These are phyloP conservation scores for Paramyrothecium roridum DNA, from an alignment of 2,329 filamentous ascomycete genomes.

Conservation along the genomic window DNA sequence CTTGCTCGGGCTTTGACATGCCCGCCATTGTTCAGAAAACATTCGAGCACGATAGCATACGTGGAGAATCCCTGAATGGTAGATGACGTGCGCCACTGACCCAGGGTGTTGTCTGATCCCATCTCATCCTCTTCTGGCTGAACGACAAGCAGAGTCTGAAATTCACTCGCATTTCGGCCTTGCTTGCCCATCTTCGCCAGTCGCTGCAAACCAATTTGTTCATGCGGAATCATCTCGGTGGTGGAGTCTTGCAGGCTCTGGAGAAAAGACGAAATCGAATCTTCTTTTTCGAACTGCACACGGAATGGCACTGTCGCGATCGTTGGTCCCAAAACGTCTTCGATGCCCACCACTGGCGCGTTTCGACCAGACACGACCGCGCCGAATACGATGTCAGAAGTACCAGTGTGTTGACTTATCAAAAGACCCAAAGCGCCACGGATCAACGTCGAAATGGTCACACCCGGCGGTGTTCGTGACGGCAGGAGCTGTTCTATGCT, in stretches of 20 bases:
- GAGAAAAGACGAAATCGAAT: constrained; percentile 10
- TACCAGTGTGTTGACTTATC: constrained; percentile 10
- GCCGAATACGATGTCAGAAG: constrained; percentile 19
- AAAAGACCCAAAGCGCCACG: constrained; percentile 24
- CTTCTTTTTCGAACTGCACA: constrained; percentile 2
- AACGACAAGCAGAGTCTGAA: background rate
- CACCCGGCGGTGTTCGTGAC: background rate
- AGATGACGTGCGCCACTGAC: background rate
- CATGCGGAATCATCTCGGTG: constrained; percentile 8
- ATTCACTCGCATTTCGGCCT: background rate
- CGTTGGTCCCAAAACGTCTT: constrained; percentile 15
- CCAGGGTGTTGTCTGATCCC: background rate
- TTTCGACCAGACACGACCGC: constrained; percentile 17
- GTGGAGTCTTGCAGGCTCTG: constrained; percentile 11
- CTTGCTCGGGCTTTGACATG: background rate
- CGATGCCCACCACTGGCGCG: constrained; percentile 14
- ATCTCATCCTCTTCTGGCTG: background rate
- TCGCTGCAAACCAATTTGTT: constrained; percentile 15
- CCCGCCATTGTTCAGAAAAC: background rate
- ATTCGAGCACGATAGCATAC: background rate
- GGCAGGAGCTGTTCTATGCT: background rate
- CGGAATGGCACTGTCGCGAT: constrained; percentile 15
- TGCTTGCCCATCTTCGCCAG: constrained; percentile 13
- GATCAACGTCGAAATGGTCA: constrained; percentile 14
- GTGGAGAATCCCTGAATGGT: constrained; percentile 1